Evolutionary conservation across 345 rosid species (phyloP).

Genomic region (Eucalyptus regnans): DNA sequence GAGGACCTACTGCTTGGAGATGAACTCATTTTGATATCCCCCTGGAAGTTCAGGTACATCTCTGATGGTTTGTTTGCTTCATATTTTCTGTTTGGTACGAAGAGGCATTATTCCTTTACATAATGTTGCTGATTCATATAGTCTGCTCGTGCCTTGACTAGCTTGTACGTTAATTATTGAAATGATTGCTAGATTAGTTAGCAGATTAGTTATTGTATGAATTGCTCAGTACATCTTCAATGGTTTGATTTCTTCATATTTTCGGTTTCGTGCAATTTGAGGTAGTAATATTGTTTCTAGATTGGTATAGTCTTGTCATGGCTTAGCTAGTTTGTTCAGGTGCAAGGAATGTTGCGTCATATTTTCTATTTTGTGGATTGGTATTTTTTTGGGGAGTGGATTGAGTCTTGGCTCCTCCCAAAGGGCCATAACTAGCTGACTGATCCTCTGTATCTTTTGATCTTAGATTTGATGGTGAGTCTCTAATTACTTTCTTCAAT

Average conservation of each 20-base stretch:
- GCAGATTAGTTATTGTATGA: neutral
- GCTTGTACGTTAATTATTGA: neutral
- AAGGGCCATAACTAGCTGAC: neutral
- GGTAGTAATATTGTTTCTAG: neutral
- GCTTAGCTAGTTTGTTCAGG: neutral
- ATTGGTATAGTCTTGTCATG: neutral
- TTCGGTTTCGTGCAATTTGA: neutral
- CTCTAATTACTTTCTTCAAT: neutral
- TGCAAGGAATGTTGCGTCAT: neutral
- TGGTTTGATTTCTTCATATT: neutral
- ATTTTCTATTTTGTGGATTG: neutral
- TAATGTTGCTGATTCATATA: neutral
- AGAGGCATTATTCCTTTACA: neutral
- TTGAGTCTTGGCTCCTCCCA: neutral
- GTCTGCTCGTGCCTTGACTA: neutral
- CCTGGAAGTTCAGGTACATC: constrained; percentile 1
- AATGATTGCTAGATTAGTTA: neutral
- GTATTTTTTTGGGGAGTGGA: neutral
- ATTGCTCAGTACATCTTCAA: neutral
- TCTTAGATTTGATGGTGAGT: neutral
- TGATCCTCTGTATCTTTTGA: neutral
- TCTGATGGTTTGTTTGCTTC: neutral
- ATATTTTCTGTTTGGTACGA: neutral
- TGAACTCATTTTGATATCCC: constrained; percentile 80
- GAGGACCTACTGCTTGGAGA: constrained; percentile 90